Conservation (phyloP, 2,329 filamentous ascomycete species). For the Talaromyces sp. region DNA sequence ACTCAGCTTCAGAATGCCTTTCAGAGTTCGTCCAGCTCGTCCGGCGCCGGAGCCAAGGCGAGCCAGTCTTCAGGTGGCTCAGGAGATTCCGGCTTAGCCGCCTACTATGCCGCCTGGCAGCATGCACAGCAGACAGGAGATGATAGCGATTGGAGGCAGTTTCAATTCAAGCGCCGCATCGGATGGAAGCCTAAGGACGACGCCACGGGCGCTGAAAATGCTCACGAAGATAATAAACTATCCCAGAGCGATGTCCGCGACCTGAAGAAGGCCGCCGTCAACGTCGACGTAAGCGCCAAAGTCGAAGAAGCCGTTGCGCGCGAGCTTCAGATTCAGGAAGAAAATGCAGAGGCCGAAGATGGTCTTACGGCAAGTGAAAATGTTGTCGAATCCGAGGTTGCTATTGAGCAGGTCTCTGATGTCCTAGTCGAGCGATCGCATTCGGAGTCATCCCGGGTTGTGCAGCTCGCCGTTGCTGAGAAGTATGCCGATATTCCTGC, state of each 20-base stretch:
- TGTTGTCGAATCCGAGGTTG: slow-evolving; percentile 14
- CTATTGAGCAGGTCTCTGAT: slow-evolving; percentile 36
- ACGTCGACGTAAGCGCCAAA: slow-evolving; percentile 58
- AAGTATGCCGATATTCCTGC: slow-evolving; percentile 84
- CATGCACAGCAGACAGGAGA: slow-evolving; percentile 63
- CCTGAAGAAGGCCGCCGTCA: slow-evolving; percentile 48
- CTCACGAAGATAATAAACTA: slow-evolving; percentile 14
- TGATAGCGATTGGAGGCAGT: slow-evolving; percentile 84
- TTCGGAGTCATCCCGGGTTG: slow-evolving; percentile 72
- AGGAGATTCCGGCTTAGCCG: slow-evolving; percentile 66
- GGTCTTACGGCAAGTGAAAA: slow-evolving; percentile 23
- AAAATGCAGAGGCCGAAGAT: slow-evolving; percentile 40
- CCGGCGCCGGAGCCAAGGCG: slow-evolving; percentile 44
- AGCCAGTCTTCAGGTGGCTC: slow-evolving; percentile 54
- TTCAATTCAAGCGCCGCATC: slow-evolving; percentile 79
- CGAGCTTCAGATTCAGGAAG: slow-evolving; percentile 61
- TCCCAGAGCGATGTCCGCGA: slow-evolving; percentile 52
- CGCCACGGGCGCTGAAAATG: slow-evolving; percentile 26
- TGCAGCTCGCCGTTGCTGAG: slow-evolving; percentile 62
- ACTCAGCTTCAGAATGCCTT: slow-evolving; percentile 74
- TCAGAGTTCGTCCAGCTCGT: slow-evolving; percentile 52
- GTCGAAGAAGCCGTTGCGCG: slow-evolving; percentile 79
- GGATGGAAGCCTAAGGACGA: slow-evolving; percentile 68
- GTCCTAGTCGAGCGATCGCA: slow-evolving; percentile 57
- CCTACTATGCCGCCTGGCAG: slow-evolving; percentile 87